A percentile compares a stretch with the other conserved stretches of the same genome.
Evolutionary conservation across 805 yeast species (phyloP).

Genomic region (Suhomyces sp.): DNA sequence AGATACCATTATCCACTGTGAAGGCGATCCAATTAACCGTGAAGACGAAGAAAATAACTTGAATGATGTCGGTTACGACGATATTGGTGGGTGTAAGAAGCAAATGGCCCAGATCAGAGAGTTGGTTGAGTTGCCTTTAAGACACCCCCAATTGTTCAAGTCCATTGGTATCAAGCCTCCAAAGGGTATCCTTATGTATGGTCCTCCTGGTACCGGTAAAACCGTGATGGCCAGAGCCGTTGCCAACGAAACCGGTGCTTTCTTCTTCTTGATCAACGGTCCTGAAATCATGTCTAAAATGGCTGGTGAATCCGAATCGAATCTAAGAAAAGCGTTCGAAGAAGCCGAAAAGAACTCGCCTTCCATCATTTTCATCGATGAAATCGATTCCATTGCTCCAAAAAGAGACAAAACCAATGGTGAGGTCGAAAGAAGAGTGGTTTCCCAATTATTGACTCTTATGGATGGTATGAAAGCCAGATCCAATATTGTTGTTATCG

Average conservation of each 20-base stretch:
- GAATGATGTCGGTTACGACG: conserved; percentile 97
- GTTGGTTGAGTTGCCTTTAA: conserved; percentile 93
- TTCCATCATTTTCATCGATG: conserved; percentile 95
- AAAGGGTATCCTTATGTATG: conserved; percentile 95
- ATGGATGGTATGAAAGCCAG: conserved; percentile 99
- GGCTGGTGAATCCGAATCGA: conserved; percentile 99
- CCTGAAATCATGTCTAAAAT: conserved; percentile 99
- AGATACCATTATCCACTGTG: conserved; percentile 96
- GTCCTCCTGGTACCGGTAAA: conserved; percentile 99
- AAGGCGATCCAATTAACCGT: conserved; percentile 97
- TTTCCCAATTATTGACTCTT: conserved; percentile 91
- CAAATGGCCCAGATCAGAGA: conserved; percentile 99
- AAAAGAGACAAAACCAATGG: conserved; percentile 99
- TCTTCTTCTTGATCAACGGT: conserved; percentile 96
- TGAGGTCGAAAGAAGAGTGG: conserved; percentile 99
- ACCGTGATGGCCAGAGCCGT: conserved; percentile 99
- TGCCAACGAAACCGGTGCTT: conserved; percentile 98
- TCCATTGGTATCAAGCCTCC: conserved; percentile 99
- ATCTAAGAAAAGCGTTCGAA: conserved; percentile 95
- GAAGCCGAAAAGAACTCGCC: conserved; percentile 99
- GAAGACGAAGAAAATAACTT: conserved; percentile 97
- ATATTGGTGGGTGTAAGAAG: conserved; percentile 98
- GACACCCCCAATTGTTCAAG: conserved; percentile 98
- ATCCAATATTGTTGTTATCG: conserved; percentile 95
- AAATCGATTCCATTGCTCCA: conserved; percentile 98